Percentiles rank a stretch among this genome's conserved stretches.
Evolutionary conservation across 768 basidiomycete species (phyloP).

Genomic region (Russula sp.): DNA sequence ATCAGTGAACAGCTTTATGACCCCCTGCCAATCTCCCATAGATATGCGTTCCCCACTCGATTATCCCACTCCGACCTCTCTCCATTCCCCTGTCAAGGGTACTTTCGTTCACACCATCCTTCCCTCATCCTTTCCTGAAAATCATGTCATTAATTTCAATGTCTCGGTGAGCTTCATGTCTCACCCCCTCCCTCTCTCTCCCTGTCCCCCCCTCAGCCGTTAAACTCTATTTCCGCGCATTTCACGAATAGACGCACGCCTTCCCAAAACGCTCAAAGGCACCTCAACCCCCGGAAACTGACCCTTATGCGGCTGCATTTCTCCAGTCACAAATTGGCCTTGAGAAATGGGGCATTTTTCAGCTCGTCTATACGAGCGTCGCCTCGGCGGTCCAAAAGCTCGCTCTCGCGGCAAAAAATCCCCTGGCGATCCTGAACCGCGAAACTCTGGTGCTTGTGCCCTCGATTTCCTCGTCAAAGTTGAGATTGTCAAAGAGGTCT

Average conservation of each 20-base stretch:
- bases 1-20: slow-evolving; percentile 27
- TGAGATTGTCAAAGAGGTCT: slow-evolving; percentile 49
- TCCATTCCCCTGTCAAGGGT: slow-evolving; percentile 23
- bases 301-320: slow-evolving; percentile 47
- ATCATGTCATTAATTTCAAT: slow-evolving; percentile 32
- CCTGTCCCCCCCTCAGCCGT: background rate
- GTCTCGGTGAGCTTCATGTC: slow-evolving; percentile 28
- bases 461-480: slow-evolving; percentile 54
- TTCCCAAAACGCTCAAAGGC: slow-evolving; percentile 31
- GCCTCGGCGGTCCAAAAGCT: slow-evolving; percentile 42
- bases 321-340: slow-evolving; percentile 46
- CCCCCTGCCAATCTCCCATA: slow-evolving; percentile 30
- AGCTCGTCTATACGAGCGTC: slow-evolving; percentile 47
- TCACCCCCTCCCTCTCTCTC: slow-evolving; percentile 4
- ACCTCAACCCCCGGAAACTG: slow-evolving; percentile 31
- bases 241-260: slow-evolving; percentile 27
- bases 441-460: slow-evolving; percentile 42
- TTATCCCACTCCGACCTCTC: slow-evolving; percentile 24
- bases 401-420: slow-evolving; percentile 35
- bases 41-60: slow-evolving; percentile 28
- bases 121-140: slow-evolving; percentile 30
- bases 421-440: slow-evolving; percentile 33
- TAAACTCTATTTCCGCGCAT: slow-evolving; percentile 25
- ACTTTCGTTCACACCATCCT: slow-evolving; percentile 27
- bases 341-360: slow-evolving; percentile 47